A percentile compares a stretch with the other conserved stretches of the same genome.
These are phyloP conservation scores for Clonostachys sp. DNA, from an alignment of 2,329 filamentous ascomycete species.

Conservation along the genomic window DNA sequence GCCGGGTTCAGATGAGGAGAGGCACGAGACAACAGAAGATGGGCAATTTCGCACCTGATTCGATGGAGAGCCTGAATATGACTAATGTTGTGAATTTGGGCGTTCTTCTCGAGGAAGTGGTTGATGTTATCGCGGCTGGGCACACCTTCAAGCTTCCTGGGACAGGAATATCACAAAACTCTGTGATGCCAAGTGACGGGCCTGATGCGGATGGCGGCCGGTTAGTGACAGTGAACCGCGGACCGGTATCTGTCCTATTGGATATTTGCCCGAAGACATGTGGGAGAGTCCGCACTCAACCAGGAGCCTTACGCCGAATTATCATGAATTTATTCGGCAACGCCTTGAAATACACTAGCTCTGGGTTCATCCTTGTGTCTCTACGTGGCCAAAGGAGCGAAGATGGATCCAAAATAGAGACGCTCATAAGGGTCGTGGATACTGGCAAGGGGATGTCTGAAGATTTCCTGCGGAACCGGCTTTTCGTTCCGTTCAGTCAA, in stretches of 20 bases:
- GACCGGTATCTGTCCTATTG: conserved; percentile 38
- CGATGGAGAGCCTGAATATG: conserved; percentile 21
- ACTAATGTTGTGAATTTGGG: conserved; percentile 23
- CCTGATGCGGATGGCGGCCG: background rate
- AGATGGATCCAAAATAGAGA: conserved; percentile 11
- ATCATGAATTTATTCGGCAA: conserved; percentile 62
- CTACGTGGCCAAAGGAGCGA: conserved; percentile 15
- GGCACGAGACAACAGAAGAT: conserved; percentile 11
- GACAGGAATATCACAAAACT: background rate
- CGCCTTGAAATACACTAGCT: conserved; percentile 55
- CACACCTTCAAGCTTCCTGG: conserved; percentile 17
- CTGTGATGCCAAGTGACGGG: background rate
- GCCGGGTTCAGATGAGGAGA: conserved; percentile 13
- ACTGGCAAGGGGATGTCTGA: conserved; percentile 61
- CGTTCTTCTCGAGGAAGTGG: conserved; percentile 27
- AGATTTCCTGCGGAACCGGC: conserved; percentile 52
- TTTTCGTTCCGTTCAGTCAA: conserved; percentile 60
- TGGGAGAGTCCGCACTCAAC: conserved; percentile 50
- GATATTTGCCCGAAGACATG: conserved; percentile 37
- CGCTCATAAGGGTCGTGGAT: conserved; percentile 47
- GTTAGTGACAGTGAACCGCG: background rate
- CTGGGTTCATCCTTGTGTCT: conserved; percentile 42
- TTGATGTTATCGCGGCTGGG: conserved; percentile 30
- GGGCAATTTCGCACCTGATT: conserved; percentile 14
- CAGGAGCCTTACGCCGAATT: conserved; percentile 45